These are phyloP conservation scores for Aspergillus conjunctus DNA, from an alignment of 495 filamentous ascomycete genomes.

Conservation along the genomic window DNA sequence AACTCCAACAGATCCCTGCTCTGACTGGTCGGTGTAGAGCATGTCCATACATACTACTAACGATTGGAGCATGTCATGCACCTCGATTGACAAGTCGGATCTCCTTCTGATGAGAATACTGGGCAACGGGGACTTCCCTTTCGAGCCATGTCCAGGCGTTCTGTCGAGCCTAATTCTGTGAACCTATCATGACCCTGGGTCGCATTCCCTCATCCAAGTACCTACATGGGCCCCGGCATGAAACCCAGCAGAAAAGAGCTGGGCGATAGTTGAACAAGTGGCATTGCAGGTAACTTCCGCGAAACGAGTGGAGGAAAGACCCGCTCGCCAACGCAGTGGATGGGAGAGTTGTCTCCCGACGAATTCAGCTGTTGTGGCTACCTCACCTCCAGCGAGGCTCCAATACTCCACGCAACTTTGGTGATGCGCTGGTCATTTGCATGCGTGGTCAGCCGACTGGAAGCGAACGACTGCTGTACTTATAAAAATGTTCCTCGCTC, in stretches of 20 bases:
- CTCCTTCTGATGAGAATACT: constrained; percentile 7
- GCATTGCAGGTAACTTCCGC: constrained; percentile 30
- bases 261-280: constrained; percentile 25
- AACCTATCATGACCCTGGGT: constrained; percentile 19
- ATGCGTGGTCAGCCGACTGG: constrained; percentile 29
- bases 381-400: constrained; percentile 22
- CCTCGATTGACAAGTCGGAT: constrained; percentile 13
- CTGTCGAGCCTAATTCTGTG: constrained; percentile 10
- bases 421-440: constrained; percentile 32
- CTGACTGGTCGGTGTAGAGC: constrained; percentile 4
- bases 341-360: constrained; percentile 17
- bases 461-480: constrained; percentile 7
- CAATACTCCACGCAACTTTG: constrained; percentile 22
- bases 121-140: constrained; percentile 4
- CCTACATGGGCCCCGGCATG: constrained; percentile 26
- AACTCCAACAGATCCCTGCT: background rate
- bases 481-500: constrained; percentile 21
- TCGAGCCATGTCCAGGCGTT: constrained; percentile 12
- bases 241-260: constrained; percentile 19
- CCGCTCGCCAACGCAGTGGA: constrained; percentile 30
- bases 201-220: constrained; percentile 22
- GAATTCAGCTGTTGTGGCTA: constrained; percentile 27
- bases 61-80: constrained; percentile 17
- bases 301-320: constrained; percentile 31
- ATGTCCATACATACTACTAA: background rate